Conservation (phyloP, 2,329 filamentous ascomycete species). For the Incumbomyces lentus region DNA sequence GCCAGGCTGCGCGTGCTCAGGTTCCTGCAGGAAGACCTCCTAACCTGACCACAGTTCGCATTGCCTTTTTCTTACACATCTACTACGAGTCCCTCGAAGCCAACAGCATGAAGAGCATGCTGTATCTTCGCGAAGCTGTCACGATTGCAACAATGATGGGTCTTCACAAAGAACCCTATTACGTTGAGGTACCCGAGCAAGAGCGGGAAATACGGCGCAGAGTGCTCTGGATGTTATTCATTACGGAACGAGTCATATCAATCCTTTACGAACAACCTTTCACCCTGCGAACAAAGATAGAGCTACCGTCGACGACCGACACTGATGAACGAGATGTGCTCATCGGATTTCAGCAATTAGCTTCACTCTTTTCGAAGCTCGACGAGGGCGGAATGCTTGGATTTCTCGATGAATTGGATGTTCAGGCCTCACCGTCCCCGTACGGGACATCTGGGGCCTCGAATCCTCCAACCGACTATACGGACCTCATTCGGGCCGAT, state of each 20-base stretch:
- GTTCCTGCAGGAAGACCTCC: conserved; percentile 1
- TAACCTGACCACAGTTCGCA: conserved; percentile 34
- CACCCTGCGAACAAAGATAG: conserved; percentile 3
- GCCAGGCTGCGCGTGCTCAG: conserved; percentile 20
- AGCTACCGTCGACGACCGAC: conserved; percentile 2
- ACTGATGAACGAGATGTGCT: conserved; percentile 5
- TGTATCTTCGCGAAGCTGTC: conserved; percentile 42
- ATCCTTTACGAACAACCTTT: conserved; percentile 7
- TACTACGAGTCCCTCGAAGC: conserved; percentile 27
- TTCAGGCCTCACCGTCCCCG: conserved; percentile 2
- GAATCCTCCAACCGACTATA: conserved; percentile 1
- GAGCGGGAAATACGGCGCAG: conserved; percentile 39
- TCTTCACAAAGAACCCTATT: conserved; percentile 37
- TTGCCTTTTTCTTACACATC: conserved; percentile 43
- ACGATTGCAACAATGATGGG: conserved; percentile 42
- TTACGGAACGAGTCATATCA: conserved; percentile 29
- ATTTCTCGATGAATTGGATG: conserved; percentile 1
- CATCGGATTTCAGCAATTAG: neutral
- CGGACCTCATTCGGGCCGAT: neutral
- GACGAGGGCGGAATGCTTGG: neutral
- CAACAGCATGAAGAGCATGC: conserved; percentile 33
- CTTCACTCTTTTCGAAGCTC: neutral
- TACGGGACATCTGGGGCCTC: neutral
- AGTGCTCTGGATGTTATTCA: conserved; percentile 40
- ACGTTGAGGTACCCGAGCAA: conserved; percentile 25